Evolutionary conservation across 768 basidiomycete species (phyloP), one percentile per base, ranked within the genome.

Genomic region (Panaeolus papilionaceus): DNA sequence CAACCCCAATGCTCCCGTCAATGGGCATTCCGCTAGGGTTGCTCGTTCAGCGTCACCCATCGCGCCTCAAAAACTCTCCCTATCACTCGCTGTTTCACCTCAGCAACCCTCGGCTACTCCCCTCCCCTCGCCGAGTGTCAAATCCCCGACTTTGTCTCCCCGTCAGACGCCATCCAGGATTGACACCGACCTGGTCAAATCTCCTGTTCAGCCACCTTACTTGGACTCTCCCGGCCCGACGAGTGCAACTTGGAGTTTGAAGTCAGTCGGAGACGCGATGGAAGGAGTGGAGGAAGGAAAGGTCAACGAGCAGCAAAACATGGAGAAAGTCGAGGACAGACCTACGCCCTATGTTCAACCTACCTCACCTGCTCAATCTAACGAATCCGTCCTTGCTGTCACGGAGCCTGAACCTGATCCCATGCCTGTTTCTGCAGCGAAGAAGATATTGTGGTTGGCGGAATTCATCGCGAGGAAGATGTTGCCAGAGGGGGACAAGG

Each of bases 381-480:
- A 2, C 28, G 28, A 33, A 4, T 33, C 28, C 28, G 2, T 33
- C 28, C 28, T 4, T 33, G 28, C 28, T 2, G 10, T 7, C 39
- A 40, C 54, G 0, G 54, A 58, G 4, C 28, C 28, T 1, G 54
- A 58, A 14, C 54, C 54, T 3, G 54, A 28, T 3, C 54, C 54
- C 4, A 28, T 28, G 37, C 37, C 70, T n/a, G 20, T 67, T 11
- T 26, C 67, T 2, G 67, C 64, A 20, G 76, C 77, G 12, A 86
- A 86, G 61, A 87, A 88, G 51, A 87, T 87, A 69, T 83, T 88
- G 75, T 86, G 88, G 0, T 73, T 89, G 61, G 85, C 84, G 69
- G 88, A 89, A 68, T 89, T 88, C 70, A 85, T 83, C 38, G 65
- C 85, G 38, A 76, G 88, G 81, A 84, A 83, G 80, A 84, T 83